Evolutionary conservation across 306 rosid species (phyloP).

Genomic region (Pterocarpus macrocarpus): DNA sequence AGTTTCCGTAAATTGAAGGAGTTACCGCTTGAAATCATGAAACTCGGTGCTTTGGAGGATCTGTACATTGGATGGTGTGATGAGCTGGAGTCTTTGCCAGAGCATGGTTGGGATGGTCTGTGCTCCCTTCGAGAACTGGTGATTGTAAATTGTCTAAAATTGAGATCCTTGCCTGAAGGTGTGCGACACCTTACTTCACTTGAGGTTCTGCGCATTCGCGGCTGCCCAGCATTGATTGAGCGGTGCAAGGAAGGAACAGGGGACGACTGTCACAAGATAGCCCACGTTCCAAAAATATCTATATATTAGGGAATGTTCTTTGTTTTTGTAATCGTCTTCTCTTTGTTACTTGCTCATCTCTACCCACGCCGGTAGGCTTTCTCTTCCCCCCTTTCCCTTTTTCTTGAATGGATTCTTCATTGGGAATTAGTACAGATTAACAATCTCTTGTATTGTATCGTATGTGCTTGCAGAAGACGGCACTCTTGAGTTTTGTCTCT

Average conservation of each 20-base stretch:
- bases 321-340: too few species aligned
- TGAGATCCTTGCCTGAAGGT: background rate
- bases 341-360: too few species aligned
- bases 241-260: background rate
- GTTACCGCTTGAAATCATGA: background rate
- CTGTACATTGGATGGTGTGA: background rate
- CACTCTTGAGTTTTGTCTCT: too few species aligned
- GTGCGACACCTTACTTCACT: background rate
- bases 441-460: too few species aligned
- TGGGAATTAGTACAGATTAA: too few species aligned
- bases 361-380: too few species aligned
- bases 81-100: constrained; percentile 12
- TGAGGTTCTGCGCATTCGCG: background rate
- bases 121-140: background rate
- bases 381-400: too few species aligned
- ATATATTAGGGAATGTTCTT: too few species aligned
- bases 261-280: constrained; percentile 30
- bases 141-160: background rate
- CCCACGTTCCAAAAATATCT: background rate
- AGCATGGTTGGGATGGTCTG: background rate
- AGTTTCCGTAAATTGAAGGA: background rate
- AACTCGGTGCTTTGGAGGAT: background rate
- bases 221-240: background rate
- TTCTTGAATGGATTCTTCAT: too few species aligned
- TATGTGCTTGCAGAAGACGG: too few species aligned